Base-by-base conservation (phyloP, 148 eudicot genomes). In the Nepenthes gracilis region DNA sequence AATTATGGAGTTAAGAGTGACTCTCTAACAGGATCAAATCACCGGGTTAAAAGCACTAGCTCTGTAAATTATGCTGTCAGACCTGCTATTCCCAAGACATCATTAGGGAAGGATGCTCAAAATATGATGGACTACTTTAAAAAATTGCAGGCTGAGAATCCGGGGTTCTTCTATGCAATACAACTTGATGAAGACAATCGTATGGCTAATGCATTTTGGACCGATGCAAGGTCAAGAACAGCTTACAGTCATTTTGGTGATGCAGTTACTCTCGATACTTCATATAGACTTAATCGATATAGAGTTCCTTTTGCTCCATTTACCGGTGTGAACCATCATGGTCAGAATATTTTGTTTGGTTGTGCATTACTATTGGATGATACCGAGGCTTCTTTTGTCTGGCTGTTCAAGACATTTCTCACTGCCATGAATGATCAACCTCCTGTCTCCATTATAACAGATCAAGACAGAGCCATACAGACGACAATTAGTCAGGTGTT, bases 61-160 rank as follows among this genome's bases (percentile, higher is more conserved):
- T 60, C 71, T 45, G n/a, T 70, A 56, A 75, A 74, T 64, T 60
- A 66, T 76, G 55, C 70, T 51, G 63, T 74, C 60, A 81, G 68
- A 65, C 78, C 78, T 53, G 66, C 48, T 58, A 61, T 47, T 55
- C 77, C 62, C 35, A 85, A 70, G 71, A 76, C 77, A 67, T 81
- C 87, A 36, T 70, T 84, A 52, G 97, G 97, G 15, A 91, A 73
- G 76, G 90, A 91, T 78, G 93, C 96, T 61, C 93, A 87, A 66
- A 87, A 87, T 70, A 77, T 87, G 63, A 72, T 91, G 59, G 97
- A 91, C 69, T 91, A 91, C 78, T 87, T 91, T 45, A 83, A 80
- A 61, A 87, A 83, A 71, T 81, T 83, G 96, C 97, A 91, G 80
- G 96, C 96, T 10, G 96, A 88, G 74, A 91, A 91, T 57, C 96